Evolutionary conservation across 2,329 filamentous ascomycete species (phyloP), one percentile per base, ranked within the genome.

Genomic region (Colletotrichum horii): DNA sequence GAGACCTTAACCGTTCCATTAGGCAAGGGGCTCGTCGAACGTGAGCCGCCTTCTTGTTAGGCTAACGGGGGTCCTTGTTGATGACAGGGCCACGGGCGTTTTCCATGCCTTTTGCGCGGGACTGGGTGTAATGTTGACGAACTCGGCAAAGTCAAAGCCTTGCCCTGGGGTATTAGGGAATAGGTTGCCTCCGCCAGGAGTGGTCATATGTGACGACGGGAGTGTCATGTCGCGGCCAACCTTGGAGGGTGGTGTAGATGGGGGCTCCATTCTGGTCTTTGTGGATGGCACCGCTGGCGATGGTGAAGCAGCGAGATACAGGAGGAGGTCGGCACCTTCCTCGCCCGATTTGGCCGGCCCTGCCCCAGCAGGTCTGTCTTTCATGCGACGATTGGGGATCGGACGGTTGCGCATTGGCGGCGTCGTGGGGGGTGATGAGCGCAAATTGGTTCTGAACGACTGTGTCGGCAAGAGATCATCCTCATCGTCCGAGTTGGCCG

Each of bases 111-210:
- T 95, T 86, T 98, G 97, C 30, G 95, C 97, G 24, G 97, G 97
- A 81, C 95, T 98, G 1, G 97, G 97, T 8, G 97, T 98, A 83
- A 98, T 96, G 85, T 98, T 98, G 82, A 98, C 94, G 85, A 98
- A 99, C 83, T 99, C 97, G 68, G 96, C 92, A 86, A 98, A 98
- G 86, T 98, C 97, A 84, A 98, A 97, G 64, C 84, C 87, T 81
- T 96, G 94, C 19, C 93, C 93, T 0, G 96, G 96, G 1, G 96
- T 98, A 77, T 91, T 93, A 67, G 94, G 92, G 80, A 93, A 91
- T 62, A 93, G 84, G 80, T 92, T 94, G 76, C 91, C 91, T 55
- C 93, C 93, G 69, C 93, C 92, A 3, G 95, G 95, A 14, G 95
- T 97, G n/a, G 92, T 94, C 94, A 97, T 96, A 91, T 96, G 95